Evolutionary conservation across 2,329 filamentous ascomycete genomes (phyloP).

Genomic region (Xylariaceae sp.): DNA sequence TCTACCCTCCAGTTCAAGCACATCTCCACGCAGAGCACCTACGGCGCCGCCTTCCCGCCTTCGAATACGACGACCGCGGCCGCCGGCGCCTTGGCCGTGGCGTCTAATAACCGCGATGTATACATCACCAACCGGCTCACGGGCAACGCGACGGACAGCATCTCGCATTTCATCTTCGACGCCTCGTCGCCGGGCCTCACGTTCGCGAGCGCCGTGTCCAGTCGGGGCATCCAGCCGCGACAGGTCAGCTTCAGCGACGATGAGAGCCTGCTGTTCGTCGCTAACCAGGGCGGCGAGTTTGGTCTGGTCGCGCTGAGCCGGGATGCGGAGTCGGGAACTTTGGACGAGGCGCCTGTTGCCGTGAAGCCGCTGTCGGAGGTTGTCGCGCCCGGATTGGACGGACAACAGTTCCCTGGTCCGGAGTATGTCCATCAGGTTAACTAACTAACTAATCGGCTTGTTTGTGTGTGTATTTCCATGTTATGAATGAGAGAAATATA

Average conservation of each 20-base stretch:
- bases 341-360: conserved; percentile 23
- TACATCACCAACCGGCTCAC: conserved; percentile 49
- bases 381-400: conserved; percentile 15
- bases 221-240: conserved; percentile 36
- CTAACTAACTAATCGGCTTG: background rate
- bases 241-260: conserved; percentile 41
- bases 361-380: conserved; percentile 14
- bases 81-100: conserved; percentile 42
- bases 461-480: background rate
- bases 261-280: conserved; percentile 37
- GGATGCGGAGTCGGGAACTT: conserved; percentile 14
- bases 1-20: conserved; percentile 33
- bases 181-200: conserved; percentile 10
- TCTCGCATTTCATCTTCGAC: conserved; percentile 41
- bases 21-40: conserved; percentile 38
- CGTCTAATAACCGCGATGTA: conserved; percentile 38
- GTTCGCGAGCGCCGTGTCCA: conserved; percentile 23
- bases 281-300: conserved; percentile 40
- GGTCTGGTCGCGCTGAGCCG: conserved; percentile 39
- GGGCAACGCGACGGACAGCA: conserved; percentile 41
- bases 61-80: conserved; percentile 36
- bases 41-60: conserved; percentile 33
- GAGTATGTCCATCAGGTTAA: conserved; percentile 28
- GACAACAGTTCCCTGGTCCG: conserved; percentile 22
- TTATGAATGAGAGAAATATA: no score